Base-by-base conservation (phyloP, 2,329 filamentous ascomycete genomes). In the Daldinia sp. region DNA sequence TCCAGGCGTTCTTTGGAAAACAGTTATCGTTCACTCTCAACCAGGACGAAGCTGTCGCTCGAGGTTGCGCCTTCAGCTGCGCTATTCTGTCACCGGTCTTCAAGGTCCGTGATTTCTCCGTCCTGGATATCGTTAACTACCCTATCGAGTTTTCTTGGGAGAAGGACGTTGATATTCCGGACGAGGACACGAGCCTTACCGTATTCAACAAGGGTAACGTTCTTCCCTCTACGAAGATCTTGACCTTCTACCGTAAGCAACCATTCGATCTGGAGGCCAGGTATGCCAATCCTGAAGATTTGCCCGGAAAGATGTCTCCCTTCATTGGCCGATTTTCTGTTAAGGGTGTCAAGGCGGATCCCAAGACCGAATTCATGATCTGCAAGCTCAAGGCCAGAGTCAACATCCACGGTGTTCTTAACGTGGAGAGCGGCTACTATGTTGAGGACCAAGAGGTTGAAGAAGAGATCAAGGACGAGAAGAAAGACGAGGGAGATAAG, bases 91-190 rank as follows among this genome's bases (percentile, higher is more conserved):
- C 96, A 0, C 96, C 96, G 51, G 93, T 97, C 74, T 98, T 99
- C 92, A 94, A 95, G 80, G 96, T 99, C 79, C 94, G 96, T 78
- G 96, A 99, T 85, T 99, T 99, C 83, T 90, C 94, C 74, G 92
- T 98, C 68, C 94, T 98, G 87, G 96, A 99, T 82, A 95, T 98
- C 77, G 93, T 97, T 83, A 93, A 91, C 86, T 99, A 98, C 85
- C 96, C 96, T 55, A 97, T 99, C 80, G 95, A 99, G 81, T 99
- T 99, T 82, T 92, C 91, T 60, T 99, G 96, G 96, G 96, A 99
- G 86, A 97, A 98, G 87, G 97, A 95, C 28, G 90, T 94, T 67
- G 96, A 99, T 78, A 99, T 99, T 75, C 96, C 96, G 28, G 96
- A 99, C 76, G 96, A 99, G 86, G 96, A 98, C 81, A 98, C 96